These are phyloP conservation scores for Dovyalis caffra DNA, from an alignment of 345 rosid species.

Conservation along the genomic window DNA sequence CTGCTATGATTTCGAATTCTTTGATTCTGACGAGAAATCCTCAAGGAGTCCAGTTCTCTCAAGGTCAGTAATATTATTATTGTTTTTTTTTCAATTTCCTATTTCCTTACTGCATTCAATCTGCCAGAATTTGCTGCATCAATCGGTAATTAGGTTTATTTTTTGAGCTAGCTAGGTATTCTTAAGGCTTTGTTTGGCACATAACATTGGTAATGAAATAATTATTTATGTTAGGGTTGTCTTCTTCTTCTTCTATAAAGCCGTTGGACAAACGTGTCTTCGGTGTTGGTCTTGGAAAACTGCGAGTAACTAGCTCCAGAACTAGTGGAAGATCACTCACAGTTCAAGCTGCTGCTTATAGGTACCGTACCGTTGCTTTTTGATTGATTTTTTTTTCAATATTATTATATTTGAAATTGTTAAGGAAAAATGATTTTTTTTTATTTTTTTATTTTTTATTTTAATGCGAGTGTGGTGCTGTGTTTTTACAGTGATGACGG, in stretches of 20 bases:
- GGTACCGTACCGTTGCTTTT: slow-evolving; percentile 33
- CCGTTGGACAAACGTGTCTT: slow-evolving; percentile 25
- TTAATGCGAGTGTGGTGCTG: no score
- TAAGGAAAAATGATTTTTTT: no score
- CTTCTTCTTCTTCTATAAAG: slow-evolving; percentile 32
- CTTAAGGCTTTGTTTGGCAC: not conserved
- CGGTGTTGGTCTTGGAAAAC: slow-evolving; percentile 28
- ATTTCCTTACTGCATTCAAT: not conserved
- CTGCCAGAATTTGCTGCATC: no score
- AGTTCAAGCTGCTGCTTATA: slow-evolving; percentile 72
- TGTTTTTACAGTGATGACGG: slow-evolving; percentile 51
- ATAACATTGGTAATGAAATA: not conserved
- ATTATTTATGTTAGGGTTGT: not conserved
- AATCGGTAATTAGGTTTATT: not conserved
- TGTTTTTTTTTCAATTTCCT: no score
- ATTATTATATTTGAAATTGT: no score
- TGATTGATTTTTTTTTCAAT: no score
- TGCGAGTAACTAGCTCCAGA: slow-evolving; percentile 38
- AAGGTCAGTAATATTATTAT: not conserved
- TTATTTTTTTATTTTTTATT: no score
- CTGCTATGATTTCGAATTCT: slow-evolving; percentile 34
- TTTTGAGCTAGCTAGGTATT: not conserved
- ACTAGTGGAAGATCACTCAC: slow-evolving; percentile 38
- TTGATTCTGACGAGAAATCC: slow-evolving; percentile 43
- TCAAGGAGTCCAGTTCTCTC: slow-evolving; percentile 6